phyloP scores from a whole-genome alignment of 2,329 filamentous ascomycete genomes.

The Colletotrichum incanum region DNA sequence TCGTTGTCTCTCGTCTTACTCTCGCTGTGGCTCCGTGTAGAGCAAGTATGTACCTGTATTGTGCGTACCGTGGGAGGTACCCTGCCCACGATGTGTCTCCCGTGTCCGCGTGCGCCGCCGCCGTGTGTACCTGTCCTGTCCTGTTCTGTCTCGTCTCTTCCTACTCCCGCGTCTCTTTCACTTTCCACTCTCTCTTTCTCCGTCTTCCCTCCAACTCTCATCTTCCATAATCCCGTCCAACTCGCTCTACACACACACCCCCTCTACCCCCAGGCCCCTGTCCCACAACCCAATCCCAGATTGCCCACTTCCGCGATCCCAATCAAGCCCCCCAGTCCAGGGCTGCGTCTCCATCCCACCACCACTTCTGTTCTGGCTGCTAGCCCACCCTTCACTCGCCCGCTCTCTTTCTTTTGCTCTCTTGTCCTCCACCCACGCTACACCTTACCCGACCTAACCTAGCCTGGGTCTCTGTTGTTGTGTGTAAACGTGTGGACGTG shows the following conservation, averaged over 20 bases:
- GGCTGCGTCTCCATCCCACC: conserved; percentile 20
- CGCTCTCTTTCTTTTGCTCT: conserved; percentile 11
- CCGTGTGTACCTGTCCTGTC: neutral
- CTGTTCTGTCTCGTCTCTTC: neutral
- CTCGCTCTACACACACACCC: conserved; percentile 22
- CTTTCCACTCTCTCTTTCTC: conserved; percentile 13
- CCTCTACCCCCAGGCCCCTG: neutral
- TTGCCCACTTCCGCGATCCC: conserved; percentile 23
- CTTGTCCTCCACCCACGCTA: conserved; percentile 20
- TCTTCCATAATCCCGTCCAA: conserved; percentile 28
- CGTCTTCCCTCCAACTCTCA: neutral
- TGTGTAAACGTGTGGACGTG: conserved; percentile 1
- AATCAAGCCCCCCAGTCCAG: conserved; percentile 29
- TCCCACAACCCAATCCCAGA: conserved; percentile 26
- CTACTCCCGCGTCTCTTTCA: neutral
- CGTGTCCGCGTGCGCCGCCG: neutral
- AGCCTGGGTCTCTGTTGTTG: neutral
- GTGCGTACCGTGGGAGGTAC: neutral
- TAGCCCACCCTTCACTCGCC: conserved; percentile 15
- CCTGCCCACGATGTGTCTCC: neutral
- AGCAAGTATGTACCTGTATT: neutral
- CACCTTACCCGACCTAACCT: conserved; percentile 6
- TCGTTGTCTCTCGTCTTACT: conserved; percentile 9
- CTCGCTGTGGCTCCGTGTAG: neutral
- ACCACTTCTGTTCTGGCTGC: conserved; percentile 4